phyloP scores from a whole-genome alignment of 352 stramenopile genomes.

The Globisporangium recalcitrans region DNA sequence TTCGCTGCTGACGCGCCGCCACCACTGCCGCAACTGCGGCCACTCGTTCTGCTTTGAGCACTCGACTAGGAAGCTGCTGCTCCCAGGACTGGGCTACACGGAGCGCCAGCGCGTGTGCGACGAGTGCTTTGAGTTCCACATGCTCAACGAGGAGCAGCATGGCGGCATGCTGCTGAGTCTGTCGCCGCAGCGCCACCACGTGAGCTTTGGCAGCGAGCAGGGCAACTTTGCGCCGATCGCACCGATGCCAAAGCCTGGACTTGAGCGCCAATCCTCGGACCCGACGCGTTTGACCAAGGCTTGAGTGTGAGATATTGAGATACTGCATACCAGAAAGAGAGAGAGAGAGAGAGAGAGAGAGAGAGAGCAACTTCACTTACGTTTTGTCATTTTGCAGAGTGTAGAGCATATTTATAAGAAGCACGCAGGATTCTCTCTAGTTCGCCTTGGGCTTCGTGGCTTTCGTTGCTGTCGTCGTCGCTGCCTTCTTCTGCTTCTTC shows the following conservation, averaged over 20 bases:
- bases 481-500: constrained; percentile 9
- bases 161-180: constrained; percentile 22
- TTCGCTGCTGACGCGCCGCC: constrained; percentile 58
- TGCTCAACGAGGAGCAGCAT: constrained; percentile 26
- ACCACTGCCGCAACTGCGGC: constrained; percentile 81
- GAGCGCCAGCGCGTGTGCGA: constrained; percentile 80
- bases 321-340: too few relatives aligned
- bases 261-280: neutral
- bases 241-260: constrained; percentile 9
- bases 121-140: constrained; percentile 67
- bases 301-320: neutral
- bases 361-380: neutral
- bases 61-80: constrained; percentile 62
- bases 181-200: constrained; percentile 11
- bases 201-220: constrained; percentile 11
- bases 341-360: constrained; percentile 2
- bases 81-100: constrained; percentile 65
- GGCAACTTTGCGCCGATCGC: constrained; percentile 13
- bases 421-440: constrained; percentile 3
- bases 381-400: neutral
- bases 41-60: constrained; percentile 86
- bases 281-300: constrained; percentile 1
- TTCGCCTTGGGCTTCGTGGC: neutral
- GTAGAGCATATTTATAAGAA: constrained; percentile 11
- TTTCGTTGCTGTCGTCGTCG: constrained; percentile 14